Evolutionary conservation across 1,139 yeast genomes (phyloP).

Genomic region (Nakaseomyces delphensis): DNA sequence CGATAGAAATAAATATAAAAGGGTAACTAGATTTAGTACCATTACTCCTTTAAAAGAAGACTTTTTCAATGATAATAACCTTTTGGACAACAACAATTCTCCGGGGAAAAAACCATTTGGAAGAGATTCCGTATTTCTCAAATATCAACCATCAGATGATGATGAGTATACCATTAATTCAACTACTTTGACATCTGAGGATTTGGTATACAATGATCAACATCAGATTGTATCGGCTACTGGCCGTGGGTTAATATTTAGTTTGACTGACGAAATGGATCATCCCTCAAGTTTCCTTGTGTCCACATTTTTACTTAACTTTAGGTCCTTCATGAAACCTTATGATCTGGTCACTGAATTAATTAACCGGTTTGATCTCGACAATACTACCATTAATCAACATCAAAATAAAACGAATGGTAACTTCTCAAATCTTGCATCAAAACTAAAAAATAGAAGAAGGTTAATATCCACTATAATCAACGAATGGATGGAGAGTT

Average conservation of each 20-base stretch:
- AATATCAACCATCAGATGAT: constrained; percentile 27
- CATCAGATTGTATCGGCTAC: constrained; percentile 70
- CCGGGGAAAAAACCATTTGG: constrained; percentile 44
- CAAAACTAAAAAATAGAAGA: constrained; percentile 54
- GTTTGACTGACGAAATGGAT: constrained; percentile 59
- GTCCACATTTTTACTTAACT: constrained; percentile 73
- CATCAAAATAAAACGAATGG: constrained; percentile 34
- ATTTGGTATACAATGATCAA: constrained; percentile 40
- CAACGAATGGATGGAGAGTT: constrained; percentile 79
- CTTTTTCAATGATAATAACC: background rate
- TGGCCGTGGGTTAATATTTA: constrained; percentile 60
- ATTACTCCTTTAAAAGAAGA: constrained; percentile 4
- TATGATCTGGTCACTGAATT: constrained; percentile 62
- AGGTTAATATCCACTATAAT: constrained; percentile 59
- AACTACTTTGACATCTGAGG: constrained; percentile 31
- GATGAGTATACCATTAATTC: constrained; percentile 6
- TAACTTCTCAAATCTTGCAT: constrained; percentile 38
- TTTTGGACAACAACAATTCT: constrained; percentile 36
- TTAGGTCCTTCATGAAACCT: constrained; percentile 65
- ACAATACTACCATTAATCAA: constrained; percentile 32
- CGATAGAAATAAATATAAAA: constrained; percentile 23
- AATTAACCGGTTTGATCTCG: constrained; percentile 54
- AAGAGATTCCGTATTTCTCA: constrained; percentile 34
- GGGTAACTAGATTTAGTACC: constrained; percentile 6
- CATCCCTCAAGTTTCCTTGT: constrained; percentile 62